Evolutionary conservation across 2,329 filamentous ascomycete genomes (phyloP).

Genomic region (Aspergillus felis): DNA sequence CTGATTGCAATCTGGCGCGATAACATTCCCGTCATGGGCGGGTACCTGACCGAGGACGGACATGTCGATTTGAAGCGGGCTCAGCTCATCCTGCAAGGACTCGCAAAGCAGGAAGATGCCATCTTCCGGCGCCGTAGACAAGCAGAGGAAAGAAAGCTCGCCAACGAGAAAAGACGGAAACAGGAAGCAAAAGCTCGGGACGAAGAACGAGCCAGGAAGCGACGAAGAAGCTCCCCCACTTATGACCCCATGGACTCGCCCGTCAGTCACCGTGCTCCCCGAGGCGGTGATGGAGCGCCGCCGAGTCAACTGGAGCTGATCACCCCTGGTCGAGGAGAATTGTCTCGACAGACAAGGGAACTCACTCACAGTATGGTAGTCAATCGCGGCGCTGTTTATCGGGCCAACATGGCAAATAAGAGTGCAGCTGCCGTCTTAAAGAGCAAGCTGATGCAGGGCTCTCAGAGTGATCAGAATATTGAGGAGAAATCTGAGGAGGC

Average conservation of each 20-base stretch:
- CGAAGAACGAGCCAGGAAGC: slow-evolving; percentile 40
- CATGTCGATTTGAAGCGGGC: slow-evolving; percentile 82
- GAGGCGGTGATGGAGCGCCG: slow-evolving; percentile 29
- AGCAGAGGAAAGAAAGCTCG: slow-evolving; percentile 76
- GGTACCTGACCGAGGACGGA: slow-evolving; percentile 93
- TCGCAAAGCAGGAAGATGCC: slow-evolving; percentile 87
- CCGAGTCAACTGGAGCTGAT: slow-evolving; percentile 54
- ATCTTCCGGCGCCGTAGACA: slow-evolving; percentile 90
- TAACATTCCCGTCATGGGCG: slow-evolving; percentile 84
- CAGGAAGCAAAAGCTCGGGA: slow-evolving; percentile 60
- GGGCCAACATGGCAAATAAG: slow-evolving; percentile 81
- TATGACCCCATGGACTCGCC: slow-evolving; percentile 36
- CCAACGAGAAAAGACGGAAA: slow-evolving; percentile 73
- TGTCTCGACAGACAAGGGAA: slow-evolving; percentile 55
- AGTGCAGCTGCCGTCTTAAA: slow-evolving; percentile 88
- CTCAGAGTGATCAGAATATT: slow-evolving; percentile 15
- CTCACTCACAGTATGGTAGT: slow-evolving; percentile 87
- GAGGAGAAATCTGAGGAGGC: slow-evolving; percentile 23
- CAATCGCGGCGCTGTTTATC: slow-evolving; percentile 63
- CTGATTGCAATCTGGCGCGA: slow-evolving; percentile 96
- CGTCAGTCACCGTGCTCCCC: slow-evolving; percentile 20
- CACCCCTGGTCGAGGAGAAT: slow-evolving; percentile 50
- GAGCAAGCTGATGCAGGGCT: slow-evolving; percentile 61
- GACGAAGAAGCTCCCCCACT: slow-evolving; percentile 43
- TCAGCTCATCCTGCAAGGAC: slow-evolving; percentile 79